Evolutionary conservation across 257 asterid genomes (phyloP).

Genomic region (Lantana camara): DNA sequence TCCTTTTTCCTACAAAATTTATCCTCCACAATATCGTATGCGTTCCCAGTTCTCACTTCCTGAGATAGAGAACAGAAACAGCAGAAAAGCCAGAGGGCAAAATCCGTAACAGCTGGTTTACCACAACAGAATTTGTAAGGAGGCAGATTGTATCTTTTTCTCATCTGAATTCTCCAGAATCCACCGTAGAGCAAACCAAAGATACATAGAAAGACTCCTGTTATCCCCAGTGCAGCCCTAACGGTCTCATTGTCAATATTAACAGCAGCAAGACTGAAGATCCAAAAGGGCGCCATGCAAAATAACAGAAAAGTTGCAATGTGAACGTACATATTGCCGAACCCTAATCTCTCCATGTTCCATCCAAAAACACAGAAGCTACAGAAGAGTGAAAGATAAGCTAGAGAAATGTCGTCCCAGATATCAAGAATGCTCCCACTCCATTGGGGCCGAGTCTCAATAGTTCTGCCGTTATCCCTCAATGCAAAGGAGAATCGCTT

Average conservation of each 20-base stretch:
- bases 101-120: conserved; percentile 64
- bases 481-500: conserved; percentile 63
- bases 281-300: conserved; percentile 91
- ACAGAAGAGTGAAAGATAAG: conserved; percentile 84
- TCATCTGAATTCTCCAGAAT: conserved; percentile 95
- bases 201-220: conserved; percentile 76
- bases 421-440: conserved; percentile 86
- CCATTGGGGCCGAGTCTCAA: conserved; percentile 68
- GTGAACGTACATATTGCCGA: conserved; percentile 95
- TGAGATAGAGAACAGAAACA: conserved; percentile 93
- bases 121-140: conserved; percentile 57
- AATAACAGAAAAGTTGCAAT: conserved; percentile 83
- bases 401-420: conserved; percentile 87
- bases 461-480: conserved; percentile 46
- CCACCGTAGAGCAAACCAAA: conserved; percentile 92
- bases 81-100: conserved; percentile 87
- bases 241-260: conserved; percentile 70
- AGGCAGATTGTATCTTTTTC: conserved; percentile 81
- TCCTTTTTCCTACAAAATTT: conserved; percentile 51
- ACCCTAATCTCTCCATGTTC: conserved; percentile 95
- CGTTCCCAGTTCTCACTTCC: conserved; percentile 85
- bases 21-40: conserved; percentile 74
- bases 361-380: conserved; percentile 92
- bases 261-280: conserved; percentile 81
- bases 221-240: conserved; percentile 62